A percentile compares a stretch with the other conserved stretches of the same genome.
phyloP scores from a whole-genome alignment of 192 early-diverging fungal genomes.

The Coemansia sp. region DNA sequence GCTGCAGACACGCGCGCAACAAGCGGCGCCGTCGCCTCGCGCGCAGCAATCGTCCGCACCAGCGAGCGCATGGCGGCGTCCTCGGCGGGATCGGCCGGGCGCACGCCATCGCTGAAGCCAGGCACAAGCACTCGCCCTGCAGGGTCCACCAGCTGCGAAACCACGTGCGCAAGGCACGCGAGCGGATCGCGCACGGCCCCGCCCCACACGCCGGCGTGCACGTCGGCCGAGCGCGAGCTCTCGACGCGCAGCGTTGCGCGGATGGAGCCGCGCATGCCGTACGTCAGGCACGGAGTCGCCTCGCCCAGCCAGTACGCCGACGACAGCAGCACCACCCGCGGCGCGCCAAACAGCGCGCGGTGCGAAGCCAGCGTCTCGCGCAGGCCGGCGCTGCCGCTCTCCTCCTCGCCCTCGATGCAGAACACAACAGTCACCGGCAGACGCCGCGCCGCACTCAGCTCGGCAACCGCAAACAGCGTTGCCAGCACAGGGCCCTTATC shows the following conservation, averaged over 20 bases:
- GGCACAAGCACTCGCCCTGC: conserved; percentile 64
- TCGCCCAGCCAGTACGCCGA: conserved; percentile 83
- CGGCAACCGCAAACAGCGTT: conserved; percentile 69
- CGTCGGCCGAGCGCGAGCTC: conserved; percentile 57
- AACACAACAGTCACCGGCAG: conserved; percentile 70
- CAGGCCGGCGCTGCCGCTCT: conserved; percentile 71
- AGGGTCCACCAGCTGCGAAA: conserved; percentile 58
- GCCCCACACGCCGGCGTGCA: conserved; percentile 76
- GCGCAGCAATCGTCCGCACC: conserved; percentile 31
- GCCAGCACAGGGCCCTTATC: conserved; percentile 81
- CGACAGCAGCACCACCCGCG: conserved; percentile 53
- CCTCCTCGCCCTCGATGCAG: conserved; percentile 80
- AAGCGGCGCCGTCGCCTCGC: conserved; percentile 39
- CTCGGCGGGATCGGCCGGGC: conserved; percentile 58
- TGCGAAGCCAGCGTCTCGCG: conserved; percentile 58
- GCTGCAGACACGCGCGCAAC: conserved; percentile 19
- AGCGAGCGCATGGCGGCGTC: conserved; percentile 55
- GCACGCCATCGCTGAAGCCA: conserved; percentile 69
- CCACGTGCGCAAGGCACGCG: conserved; percentile 65
- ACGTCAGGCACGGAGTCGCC: conserved; percentile 73
- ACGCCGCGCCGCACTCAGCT: conserved; percentile 60
- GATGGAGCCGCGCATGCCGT: conserved; percentile 77
- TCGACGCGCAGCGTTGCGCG: conserved; percentile 61
- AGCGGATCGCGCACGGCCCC: conserved; percentile 74
- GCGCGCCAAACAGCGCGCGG: conserved; percentile 32